Evolutionary conservation across 176 grass and related monocot genomes (phyloP), one percentile per base, ranked within the genome.

Genomic region (Miscanthus lutarioriparius): DNA sequence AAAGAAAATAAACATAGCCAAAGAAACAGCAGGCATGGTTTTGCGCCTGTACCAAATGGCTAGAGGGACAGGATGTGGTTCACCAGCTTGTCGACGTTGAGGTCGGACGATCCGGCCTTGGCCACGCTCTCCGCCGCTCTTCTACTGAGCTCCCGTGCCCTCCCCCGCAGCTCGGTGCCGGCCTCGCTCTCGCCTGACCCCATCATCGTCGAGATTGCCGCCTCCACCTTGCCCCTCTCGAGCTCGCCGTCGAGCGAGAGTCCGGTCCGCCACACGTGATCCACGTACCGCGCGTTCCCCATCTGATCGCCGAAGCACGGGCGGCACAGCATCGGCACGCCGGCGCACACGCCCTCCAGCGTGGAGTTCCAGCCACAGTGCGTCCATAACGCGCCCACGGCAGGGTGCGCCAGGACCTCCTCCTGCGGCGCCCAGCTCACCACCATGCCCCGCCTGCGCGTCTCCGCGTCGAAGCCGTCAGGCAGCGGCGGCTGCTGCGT

Each of bases 301-400:
- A 77, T 84, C 66, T 91, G 89, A 26, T 91, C 89, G 2, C 64
- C 77, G 36, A 88, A 91, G 71, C 20, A 71, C 2, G 89, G 89
- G 15, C 32, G 64, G 15, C 71, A 76, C 0, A 88, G 13, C 82
- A 88, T 77, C 6, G 89, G 89, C 23, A 85, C 53, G 15, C 89
- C 86, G 0, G 48, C 78, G 35, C 45, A 38, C 26, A 79, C 26
- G n/a, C 49, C 51, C 45, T 92, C 90, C n/a, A 89, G 3, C 40
- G 64, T 41, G 4, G 91, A 92, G 91, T 92, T 92, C 91, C 91
- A 92, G 0, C 91, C 91, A 66, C 91, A 87, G 81, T 92, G 91
- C 40, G 84, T 87, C 69, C 59, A 81, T 48, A 87, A 87, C 20
- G 5, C 79, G 10, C 78, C 79, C 7, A 82, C 45, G 0, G 78